phyloP scores from a whole-genome alignment of 495 filamentous ascomycete genomes.

The Annulohypoxylon moriforme region DNA sequence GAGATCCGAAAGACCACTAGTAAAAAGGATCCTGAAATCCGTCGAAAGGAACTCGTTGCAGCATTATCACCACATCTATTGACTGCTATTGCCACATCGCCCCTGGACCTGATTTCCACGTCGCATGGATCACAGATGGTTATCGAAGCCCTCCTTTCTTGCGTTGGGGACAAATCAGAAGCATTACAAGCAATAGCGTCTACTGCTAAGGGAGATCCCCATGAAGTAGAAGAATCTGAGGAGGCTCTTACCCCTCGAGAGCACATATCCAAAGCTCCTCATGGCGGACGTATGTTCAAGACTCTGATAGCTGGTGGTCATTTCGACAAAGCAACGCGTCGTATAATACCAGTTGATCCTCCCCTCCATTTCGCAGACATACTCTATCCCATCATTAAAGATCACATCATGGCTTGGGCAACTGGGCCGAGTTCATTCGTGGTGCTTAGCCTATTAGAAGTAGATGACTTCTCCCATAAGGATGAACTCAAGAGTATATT shows the following conservation, averaged over 20 bases:
- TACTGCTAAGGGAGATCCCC: constrained; percentile 72
- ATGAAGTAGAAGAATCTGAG: constrained; percentile 56
- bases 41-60: constrained; percentile 79
- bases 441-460: constrained; percentile 81
- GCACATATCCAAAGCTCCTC: constrained; percentile 69
- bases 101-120: constrained; percentile 72
- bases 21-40: constrained; percentile 85
- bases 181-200: constrained; percentile 78
- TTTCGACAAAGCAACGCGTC: constrained; percentile 77
- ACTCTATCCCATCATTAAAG: constrained; percentile 80
- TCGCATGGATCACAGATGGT: constrained; percentile 90
- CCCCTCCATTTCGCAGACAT: constrained; percentile 81
- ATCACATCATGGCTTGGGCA: constrained; percentile 85
- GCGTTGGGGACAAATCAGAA: constrained; percentile 74
- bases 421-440: constrained; percentile 84
- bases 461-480: constrained; percentile 76
- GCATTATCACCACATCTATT: constrained; percentile 75
- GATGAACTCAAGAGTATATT: constrained; percentile 72
- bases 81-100: constrained; percentile 73
- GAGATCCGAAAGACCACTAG: constrained; percentile 80
- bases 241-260: constrained; percentile 36
- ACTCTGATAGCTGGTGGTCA: constrained; percentile 85
- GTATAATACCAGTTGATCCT: constrained; percentile 75
- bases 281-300: constrained; percentile 88
- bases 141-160: constrained; percentile 81